Evolutionary conservation across 2,329 filamentous ascomycete species (phyloP).

Genomic region (Blastomyces silverae): DNA sequence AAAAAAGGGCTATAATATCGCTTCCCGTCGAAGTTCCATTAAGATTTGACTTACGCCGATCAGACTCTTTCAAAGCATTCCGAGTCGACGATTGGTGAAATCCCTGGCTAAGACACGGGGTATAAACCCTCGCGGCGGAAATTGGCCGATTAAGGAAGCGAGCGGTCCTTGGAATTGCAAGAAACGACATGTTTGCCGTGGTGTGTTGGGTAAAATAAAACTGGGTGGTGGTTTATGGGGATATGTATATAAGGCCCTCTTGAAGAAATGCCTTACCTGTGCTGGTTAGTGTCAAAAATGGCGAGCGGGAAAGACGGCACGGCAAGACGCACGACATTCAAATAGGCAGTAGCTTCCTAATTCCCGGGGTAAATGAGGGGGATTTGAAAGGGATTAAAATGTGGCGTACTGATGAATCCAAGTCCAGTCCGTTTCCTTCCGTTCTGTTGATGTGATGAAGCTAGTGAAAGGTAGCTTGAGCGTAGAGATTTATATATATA

Average conservation of each 20-base stretch:
- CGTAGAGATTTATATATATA: neutral
- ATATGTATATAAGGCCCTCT: neutral
- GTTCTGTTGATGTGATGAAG: neutral
- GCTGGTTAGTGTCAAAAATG: neutral
- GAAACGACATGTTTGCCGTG: conserved; percentile 32
- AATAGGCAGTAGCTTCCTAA: neutral
- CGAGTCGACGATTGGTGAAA: conserved; percentile 30
- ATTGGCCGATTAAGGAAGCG: conserved; percentile 23
- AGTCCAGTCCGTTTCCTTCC: neutral
- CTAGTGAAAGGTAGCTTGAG: neutral
- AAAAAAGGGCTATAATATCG: neutral
- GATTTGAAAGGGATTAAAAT: neutral
- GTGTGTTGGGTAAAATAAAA: neutral
- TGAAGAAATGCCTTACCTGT: neutral
- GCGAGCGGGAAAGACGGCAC: conserved; percentile 1
- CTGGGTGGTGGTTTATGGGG: neutral
- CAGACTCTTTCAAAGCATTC: conserved; percentile 32
- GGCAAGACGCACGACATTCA: neutral
- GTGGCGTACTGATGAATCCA: neutral
- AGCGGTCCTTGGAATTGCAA: conserved; percentile 25
- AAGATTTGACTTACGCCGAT: conserved; percentile 27
- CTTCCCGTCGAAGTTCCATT: neutral
- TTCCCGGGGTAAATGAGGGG: neutral
- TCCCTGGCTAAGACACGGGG: conserved; percentile 6
- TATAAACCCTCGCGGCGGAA: conserved; percentile 8